phyloP scores from a whole-genome alignment of 306 rosid genomes.

The Bauhinia variegata region DNA sequence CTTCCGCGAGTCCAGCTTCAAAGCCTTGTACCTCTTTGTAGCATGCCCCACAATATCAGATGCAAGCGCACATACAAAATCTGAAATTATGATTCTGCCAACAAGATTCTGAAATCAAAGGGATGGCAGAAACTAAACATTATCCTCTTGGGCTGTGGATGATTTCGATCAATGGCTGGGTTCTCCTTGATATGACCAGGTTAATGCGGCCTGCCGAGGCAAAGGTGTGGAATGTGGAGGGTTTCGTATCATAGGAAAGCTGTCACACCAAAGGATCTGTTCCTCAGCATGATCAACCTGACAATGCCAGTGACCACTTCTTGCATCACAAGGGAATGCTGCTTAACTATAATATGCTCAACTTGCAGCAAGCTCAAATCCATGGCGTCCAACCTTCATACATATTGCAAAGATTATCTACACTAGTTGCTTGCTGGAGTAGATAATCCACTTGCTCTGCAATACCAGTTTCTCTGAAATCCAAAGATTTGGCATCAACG shows the following conservation, averaged over 20 bases:
- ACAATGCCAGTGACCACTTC: slow-evolving; percentile 30
- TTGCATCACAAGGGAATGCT: slow-evolving; percentile 31
- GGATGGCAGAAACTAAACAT: slow-evolving; percentile 37
- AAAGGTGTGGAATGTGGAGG: slow-evolving; percentile 26
- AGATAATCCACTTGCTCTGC: slow-evolving; percentile 92
- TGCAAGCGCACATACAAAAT: slow-evolving; percentile 34
- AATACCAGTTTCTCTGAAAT: slow-evolving; percentile 73
- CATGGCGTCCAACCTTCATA: slow-evolving; percentile 99
- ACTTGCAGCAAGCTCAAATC: slow-evolving; percentile 66
- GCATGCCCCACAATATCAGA: slow-evolving; percentile 29
- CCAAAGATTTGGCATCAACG: slow-evolving; percentile 36
- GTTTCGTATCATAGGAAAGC: slow-evolving; percentile 28
- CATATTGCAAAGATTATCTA: slow-evolving; percentile 96
- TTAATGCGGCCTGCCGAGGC: slow-evolving; percentile 30
- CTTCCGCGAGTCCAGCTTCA: slow-evolving; percentile 21
- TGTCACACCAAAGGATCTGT: slow-evolving; percentile 28
- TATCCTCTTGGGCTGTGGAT: slow-evolving; percentile 18
- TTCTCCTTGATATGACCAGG: slow-evolving; percentile 31
- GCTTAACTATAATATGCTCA: slow-evolving; percentile 28
- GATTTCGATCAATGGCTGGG: slow-evolving; percentile 28
- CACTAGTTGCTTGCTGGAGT: slow-evolving; percentile 89
- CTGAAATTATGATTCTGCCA: slow-evolving; percentile 31
- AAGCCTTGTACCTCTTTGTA: slow-evolving; percentile 29
- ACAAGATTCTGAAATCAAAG: slow-evolving; percentile 33
- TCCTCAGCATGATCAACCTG: slow-evolving; percentile 27